These are phyloP conservation scores for Claviceps paspali DNA, from an alignment of 2,329 filamentous ascomycete species.

Conservation along the genomic window DNA sequence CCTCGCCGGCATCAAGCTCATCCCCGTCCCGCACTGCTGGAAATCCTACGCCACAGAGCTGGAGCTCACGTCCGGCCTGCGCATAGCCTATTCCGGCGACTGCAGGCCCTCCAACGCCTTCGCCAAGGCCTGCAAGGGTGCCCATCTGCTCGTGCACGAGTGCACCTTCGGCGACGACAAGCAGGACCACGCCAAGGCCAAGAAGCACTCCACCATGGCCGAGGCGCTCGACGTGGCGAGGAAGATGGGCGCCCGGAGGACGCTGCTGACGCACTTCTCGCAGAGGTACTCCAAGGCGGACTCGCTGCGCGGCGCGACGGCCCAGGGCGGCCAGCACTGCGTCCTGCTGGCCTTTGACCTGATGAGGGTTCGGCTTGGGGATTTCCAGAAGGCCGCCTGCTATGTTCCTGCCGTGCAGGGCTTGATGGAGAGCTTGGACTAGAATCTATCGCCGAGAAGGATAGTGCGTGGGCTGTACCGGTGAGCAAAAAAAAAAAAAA, in stretches of 20 bases:
- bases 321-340: constrained; percentile 20
- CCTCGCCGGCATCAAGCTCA: constrained; percentile 50
- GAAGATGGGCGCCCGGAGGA: constrained; percentile 63
- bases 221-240: constrained; percentile 70
- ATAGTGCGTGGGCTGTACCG: too few species aligned
- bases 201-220: constrained; percentile 78
- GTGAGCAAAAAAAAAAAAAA: too few species aligned
- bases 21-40: constrained; percentile 62
- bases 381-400: constrained; percentile 50
- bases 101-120: constrained; percentile 67
- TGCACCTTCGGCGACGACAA: constrained; percentile 90
- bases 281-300: constrained; percentile 70
- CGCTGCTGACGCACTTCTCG: constrained; percentile 86
- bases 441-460: not conserved
- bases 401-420: constrained; percentile 41
- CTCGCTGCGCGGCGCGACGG: constrained; percentile 15
- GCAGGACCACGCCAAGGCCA: constrained; percentile 58
- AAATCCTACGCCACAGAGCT: constrained; percentile 63
- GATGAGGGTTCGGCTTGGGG: constrained; percentile 57
- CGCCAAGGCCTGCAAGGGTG: constrained; percentile 51
- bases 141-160: constrained; percentile 84
- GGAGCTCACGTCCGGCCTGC: constrained; percentile 66
- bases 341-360: constrained; percentile 65
- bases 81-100: constrained; percentile 86
- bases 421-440: constrained; percentile 30